Base-by-base conservation (phyloP, 768 basidiomycete genomes). In the Tulasnella sp. region DNA sequence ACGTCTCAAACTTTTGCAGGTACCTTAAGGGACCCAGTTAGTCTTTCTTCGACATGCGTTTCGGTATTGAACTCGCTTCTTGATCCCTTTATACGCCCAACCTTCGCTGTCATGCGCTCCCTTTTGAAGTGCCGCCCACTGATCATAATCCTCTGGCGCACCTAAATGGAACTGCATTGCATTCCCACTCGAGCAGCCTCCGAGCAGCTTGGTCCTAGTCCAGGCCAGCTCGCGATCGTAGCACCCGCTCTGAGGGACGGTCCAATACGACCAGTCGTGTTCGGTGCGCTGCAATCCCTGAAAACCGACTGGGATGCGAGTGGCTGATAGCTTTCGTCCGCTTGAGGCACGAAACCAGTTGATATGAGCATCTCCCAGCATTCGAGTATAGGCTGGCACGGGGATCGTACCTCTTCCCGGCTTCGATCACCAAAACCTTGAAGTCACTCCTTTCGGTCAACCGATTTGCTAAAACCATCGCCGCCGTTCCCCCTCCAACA, bases 101-200 rank as follows among this genome's bases (percentile, higher is more conserved):
- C 45, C 45, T 45, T 45, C 45, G 5, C 17, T 19, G 39, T 72
- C 79, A 22, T 70, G 29, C 1, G 40, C 39, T 4, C 71, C 74
- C 9, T 49, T 49, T 52, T 73, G 72, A 34, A 45, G 25, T 14
- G 76, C 0, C 31, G 37, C 78, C 79, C 79, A 80, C 71, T 78
- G 74, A 67, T 79, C 78, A 49, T 79, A 80, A 54, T 80, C 79
- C 12, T 49, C 37, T 12, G 79, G 52, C 1, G 45, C 14, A 17
- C 45, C 45, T 6, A 45, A 19, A 15, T 80, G 77, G 45, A 68
- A 85, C 86, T 87, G 84, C 81, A 83, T 82, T 0, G 91, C 91
- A 79, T 92, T 45, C 91, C 68, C 91, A 86, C 91, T 91, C 36
- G 91, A 91, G 6, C 93, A 85, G 80, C 91, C 91, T 38, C 91